Evolutionary conservation across 176 grass and related monocot genomes (phyloP), one percentile per base, ranked within the genome.

Genomic region (Eleusine coracana): DNA sequence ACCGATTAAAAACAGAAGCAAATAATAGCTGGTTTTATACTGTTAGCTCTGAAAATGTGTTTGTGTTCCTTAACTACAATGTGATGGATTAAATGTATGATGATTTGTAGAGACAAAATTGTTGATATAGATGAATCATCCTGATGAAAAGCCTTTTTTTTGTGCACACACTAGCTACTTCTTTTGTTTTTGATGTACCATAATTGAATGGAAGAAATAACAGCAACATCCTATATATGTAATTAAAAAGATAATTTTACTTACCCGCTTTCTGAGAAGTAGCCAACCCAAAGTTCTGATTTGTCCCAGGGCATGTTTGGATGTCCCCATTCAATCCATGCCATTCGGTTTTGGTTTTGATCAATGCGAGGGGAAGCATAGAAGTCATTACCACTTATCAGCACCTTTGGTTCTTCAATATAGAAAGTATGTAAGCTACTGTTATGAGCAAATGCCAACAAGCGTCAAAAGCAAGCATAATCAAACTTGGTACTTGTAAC

Each of bases 271-370:
- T 91, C 92, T 55, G 86, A 86, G 61, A 97, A 94, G 71, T 92
- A 79, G 51, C 95, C 95, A 89, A 94, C 92, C 95, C 92, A 97
- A 70, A 97, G 90, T 83, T 97, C 90, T 78, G 95, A 87, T 87
- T 90, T 97, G 83, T 97, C 95, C 95, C 95, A 97, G 58, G 85
- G 86, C 95, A 97, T 97, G 84, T 91, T 92, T 71, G 95, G 95
- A 80, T 97, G 90, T 67, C 88, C 83, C 95, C 95, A 97, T 42
- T 97, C 92, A 78, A 97, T 92, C 95, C 95, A 97, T 73, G 90
- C 90, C 74, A 97, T 94, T 44, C 88, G 77, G 48, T 80, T 97
- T 46, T 80, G 82, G 63, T 41, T 91, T 68, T 86, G 90, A 86
- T 98, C 90, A 85, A 98, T 86, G 45, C 95, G 90, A 76, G 95